Percentiles rank a stretch among this genome's conserved stretches.
Conservation (phyloP, 352 stramenopile species). For the Pythium diclinum region DNA sequence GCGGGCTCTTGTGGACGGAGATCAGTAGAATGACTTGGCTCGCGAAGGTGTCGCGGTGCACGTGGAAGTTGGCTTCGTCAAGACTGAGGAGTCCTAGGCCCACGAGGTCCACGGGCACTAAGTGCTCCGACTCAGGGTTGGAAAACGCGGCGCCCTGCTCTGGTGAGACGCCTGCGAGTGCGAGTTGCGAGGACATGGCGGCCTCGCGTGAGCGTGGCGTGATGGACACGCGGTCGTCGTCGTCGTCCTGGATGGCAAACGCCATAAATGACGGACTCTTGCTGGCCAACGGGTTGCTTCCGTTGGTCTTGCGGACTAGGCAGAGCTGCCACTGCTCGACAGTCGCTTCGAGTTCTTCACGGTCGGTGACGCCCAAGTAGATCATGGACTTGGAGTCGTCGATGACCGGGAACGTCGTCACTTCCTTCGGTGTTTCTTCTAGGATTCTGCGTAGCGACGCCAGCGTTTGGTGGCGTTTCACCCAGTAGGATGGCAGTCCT, state of each 20-base stretch:
- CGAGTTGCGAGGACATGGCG: slow-evolving; percentile 26
- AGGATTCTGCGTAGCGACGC: slow-evolving; percentile 47
- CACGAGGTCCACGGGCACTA: slow-evolving; percentile 51
- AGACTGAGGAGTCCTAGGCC: slow-evolving; percentile 53
- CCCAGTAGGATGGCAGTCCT: slow-evolving; percentile 36
- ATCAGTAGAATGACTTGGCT: slow-evolving; percentile 79
- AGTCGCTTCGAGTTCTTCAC: slow-evolving; percentile 61
- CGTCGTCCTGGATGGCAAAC: background rate
- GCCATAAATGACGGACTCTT: background rate
- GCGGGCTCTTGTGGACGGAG: slow-evolving; percentile 70
- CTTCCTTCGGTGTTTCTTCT: slow-evolving; percentile 31
- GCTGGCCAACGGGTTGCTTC: background rate
- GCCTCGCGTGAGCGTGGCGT: slow-evolving; percentile 28
- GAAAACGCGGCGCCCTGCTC: slow-evolving; percentile 34
- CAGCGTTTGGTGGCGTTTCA: slow-evolving; percentile 54
- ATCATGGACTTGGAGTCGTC: slow-evolving; percentile 60
- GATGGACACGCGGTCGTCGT: slow-evolving; percentile 13
- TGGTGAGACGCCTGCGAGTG: slow-evolving; percentile 26
- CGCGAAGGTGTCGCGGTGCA: slow-evolving; percentile 61
- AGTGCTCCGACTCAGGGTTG: slow-evolving; percentile 28
- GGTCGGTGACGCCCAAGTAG: slow-evolving; percentile 56
- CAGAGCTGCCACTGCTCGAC: slow-evolving; percentile 58
- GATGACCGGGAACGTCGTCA: slow-evolving; percentile 64
- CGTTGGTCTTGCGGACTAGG: slow-evolving; percentile 12
- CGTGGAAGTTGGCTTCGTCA: slow-evolving; percentile 65